Evolutionary conservation across 768 basidiomycete species (phyloP), one percentile per base, ranked within the genome.

Genomic region (Xerocomellus amylosporus): DNA sequence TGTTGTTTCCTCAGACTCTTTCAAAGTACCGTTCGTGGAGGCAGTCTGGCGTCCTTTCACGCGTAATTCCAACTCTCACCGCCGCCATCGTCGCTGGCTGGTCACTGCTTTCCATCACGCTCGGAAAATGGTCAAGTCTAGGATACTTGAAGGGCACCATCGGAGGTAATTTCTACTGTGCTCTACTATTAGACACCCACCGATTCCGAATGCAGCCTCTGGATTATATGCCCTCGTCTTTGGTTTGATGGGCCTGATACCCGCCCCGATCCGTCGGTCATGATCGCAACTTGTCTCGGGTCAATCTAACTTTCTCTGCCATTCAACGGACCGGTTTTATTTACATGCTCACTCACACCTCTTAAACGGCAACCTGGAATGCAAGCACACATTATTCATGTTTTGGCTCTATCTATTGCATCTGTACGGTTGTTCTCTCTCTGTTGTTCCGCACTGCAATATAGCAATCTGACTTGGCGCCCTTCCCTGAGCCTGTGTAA

Each of bases 221-320:
- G 85, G 84, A 10, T 67, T 88, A 43, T 91, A 90, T 60, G 82
- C 82, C 8, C 75, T 89, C 39, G 74, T 74, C 19, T 88, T 91
- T 63, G 89, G 89, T n/a, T 68, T 89, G 34, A 78, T 91, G 53
- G 89, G 88, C 3, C 74, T 91, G 20, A 72, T 90, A 48, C 86
- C 88, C 14, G 79, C 80, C 24, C 87, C 87, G 68, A 72, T 79
- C 49, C 74, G 79, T 75, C 72, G 74, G 19, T 62, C 65, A 36
- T 75, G 56, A 68, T 54, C 75, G 75, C 9, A 74, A 76, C 13
- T 76, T 75, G 49, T 69, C 28, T 30, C 19, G 10, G 13, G 15
- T 19, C 7, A 30, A 44, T 48, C 34, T 22, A 26, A 14, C 26
- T 8, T 34, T 40, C 19, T 15, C 39, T 24, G 8, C 30, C 12